Percentiles rank a stretch among this genome's conserved stretches.
Evolutionary conservation across 345 rosid species (phyloP).

Genomic region (Punica granatum): DNA sequence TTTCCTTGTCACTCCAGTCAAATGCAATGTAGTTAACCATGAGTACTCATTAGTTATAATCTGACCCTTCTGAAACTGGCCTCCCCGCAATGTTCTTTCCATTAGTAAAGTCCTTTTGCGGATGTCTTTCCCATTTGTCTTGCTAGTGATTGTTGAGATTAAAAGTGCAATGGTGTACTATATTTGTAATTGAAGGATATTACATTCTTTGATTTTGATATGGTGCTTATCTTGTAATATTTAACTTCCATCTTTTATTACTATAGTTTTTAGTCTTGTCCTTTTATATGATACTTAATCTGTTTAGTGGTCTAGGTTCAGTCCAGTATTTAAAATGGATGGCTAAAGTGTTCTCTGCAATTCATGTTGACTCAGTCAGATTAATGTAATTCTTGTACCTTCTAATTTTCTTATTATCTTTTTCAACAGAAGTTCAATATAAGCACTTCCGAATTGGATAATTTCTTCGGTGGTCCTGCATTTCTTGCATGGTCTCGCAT

Average conservation of each 20-base stretch:
- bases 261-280: too few species aligned
- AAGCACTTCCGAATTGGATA: constrained; percentile 43
- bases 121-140: background rate
- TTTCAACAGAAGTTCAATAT: constrained; percentile 48
- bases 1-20: too few species aligned
- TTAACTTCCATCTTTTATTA: too few species aligned
- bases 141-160: background rate
- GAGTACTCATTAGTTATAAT: too few species aligned
- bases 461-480: constrained; percentile 74
- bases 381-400: background rate
- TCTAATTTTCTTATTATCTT: background rate
- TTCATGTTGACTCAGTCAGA: background rate
- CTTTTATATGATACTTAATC: too few species aligned
- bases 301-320: background rate
- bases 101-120: background rate
- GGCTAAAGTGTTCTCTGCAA: background rate
- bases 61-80: too few species aligned
- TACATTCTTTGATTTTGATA: too few species aligned
- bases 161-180: background rate
- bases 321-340: too few species aligned
- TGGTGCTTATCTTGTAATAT: too few species aligned
- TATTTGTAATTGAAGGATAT: background rate
- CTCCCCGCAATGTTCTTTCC: too few species aligned
- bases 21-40: too few species aligned
- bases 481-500: constrained; percentile 79